Evolutionary conservation across 148 eudicot genomes (phyloP).

Genomic region (Rhododendron kiyosumense): DNA sequence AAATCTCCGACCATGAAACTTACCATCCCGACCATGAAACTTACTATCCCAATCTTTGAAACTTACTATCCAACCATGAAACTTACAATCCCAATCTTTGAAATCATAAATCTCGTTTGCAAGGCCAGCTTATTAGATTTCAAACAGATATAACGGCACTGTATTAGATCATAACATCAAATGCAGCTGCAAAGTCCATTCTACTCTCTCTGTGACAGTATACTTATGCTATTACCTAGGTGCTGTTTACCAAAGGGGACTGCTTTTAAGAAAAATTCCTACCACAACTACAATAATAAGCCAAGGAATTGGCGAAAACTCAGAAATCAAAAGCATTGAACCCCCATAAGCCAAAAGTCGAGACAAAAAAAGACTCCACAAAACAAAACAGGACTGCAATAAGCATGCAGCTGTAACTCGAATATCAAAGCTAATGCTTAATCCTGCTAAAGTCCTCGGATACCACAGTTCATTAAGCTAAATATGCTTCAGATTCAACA

Average conservation of each 20-base stretch:
- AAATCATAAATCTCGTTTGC: neutral
- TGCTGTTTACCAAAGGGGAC: neutral
- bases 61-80: neutral
- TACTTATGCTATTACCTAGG: neutral
- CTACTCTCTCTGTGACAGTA: neutral
- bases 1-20: neutral
- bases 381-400: too few relatives aligned
- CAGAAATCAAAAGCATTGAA: neutral
- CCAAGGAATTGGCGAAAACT: neutral
- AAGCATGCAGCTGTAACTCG: too few relatives aligned
- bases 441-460: neutral
- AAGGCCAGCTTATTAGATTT: neutral
- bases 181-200: neutral
- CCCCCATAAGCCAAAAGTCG: neutral
- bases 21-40: too few relatives aligned
- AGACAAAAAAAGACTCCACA: neutral
- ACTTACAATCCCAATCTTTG: neutral
- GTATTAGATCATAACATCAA: neutral
- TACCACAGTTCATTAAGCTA: neutral
- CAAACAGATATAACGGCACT: neutral
- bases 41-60: neutral
- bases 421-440: neutral
- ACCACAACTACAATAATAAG: neutral
- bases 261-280: neutral
- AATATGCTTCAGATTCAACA: neutral